Evolutionary conservation across 2,329 filamentous ascomycete genomes (phyloP).

Genomic region (Fusarium sp.): DNA sequence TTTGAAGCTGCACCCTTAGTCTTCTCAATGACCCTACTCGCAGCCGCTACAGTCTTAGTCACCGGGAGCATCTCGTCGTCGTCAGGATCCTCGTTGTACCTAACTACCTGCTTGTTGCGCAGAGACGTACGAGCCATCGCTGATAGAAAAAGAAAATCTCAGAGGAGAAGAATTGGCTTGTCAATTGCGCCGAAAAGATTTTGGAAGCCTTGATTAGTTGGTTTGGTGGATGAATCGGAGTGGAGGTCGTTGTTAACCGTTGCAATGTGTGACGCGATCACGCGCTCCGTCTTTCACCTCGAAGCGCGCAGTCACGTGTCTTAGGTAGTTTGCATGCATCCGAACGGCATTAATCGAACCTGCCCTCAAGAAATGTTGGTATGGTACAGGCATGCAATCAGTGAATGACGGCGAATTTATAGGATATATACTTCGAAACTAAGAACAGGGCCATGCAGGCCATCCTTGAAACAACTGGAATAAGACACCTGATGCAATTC

Average conservation of each 20-base stretch:
- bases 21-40: slow-evolving; percentile 45
- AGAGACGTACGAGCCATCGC: slow-evolving; percentile 52
- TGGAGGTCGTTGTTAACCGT: neutral
- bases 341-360: neutral
- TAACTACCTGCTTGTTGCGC: slow-evolving; percentile 49
- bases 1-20: slow-evolving; percentile 44
- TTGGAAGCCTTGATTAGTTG: neutral
- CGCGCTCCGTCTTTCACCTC: slow-evolving; percentile 29
- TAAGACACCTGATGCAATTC: neutral
- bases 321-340: neutral
- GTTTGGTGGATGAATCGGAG: neutral
- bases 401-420: neutral
- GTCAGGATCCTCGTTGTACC: slow-evolving; percentile 49
- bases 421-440: neutral
- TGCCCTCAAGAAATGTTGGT: neutral
- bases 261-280: slow-evolving; percentile 36
- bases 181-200: neutral
- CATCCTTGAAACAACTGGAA: neutral
- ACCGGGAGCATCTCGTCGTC: slow-evolving; percentile 33
- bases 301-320: slow-evolving; percentile 43
- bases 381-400: neutral
- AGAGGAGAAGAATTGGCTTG: neutral
- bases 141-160: neutral
- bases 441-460: neutral
- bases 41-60: slow-evolving; percentile 30